These are phyloP conservation scores for Fistulifera pelliculosa DNA, from an alignment of 108 stramenopile genomes.

Conservation along the genomic window DNA sequence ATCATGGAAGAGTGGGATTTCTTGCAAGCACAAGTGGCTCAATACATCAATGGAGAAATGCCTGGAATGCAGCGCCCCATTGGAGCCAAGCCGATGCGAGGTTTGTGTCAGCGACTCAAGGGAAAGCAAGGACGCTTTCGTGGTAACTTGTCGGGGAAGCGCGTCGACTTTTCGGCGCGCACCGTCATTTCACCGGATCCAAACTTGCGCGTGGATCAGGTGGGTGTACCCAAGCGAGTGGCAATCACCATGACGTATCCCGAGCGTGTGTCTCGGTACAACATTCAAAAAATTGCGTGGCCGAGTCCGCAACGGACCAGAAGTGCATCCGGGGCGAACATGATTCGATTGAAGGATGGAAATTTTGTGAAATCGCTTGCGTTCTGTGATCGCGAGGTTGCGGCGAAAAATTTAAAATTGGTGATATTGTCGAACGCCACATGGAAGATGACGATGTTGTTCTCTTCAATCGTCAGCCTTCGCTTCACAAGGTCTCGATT, in stretches of 20 bases:
- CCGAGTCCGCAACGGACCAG: conserved; percentile 86
- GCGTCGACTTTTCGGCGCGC: conserved; percentile 96
- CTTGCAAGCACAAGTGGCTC: conserved; percentile 91
- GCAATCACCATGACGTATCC: conserved; percentile 97
- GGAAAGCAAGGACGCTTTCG: conserved; percentile 96
- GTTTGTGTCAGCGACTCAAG: conserved; percentile 94
- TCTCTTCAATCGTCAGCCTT: conserved; percentile 99
- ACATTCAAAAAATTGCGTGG: conserved; percentile 86
- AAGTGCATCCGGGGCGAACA: conserved; percentile 96
- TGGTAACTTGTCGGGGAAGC: conserved; percentile 96
- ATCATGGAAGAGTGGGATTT: conserved; percentile 98
- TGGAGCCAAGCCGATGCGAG: conserved; percentile 90
- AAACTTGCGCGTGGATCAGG: conserved; percentile 87
- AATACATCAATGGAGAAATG: conserved; percentile 95
- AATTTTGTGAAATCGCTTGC: conserved; percentile 76
- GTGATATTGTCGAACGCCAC: conserved; percentile 97
- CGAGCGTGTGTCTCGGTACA: conserved; percentile 90
- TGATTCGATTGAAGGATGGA: conserved; percentile 67
- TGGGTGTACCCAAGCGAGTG: conserved; percentile 94
- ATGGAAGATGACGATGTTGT: conserved; percentile 97
- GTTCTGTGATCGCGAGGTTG: conserved; percentile 82
- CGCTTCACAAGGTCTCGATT: conserved; percentile 95
- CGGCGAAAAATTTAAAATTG: conserved; percentile 76
- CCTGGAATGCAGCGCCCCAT: conserved; percentile 88
- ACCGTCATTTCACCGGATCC: conserved; percentile 99